Percentiles rank a stretch among this genome's conserved stretches.
These are phyloP conservation scores for Echinochloa phyllopogon DNA, from an alignment of 176 grass and related monocot genomes.

Conservation along the genomic window DNA sequence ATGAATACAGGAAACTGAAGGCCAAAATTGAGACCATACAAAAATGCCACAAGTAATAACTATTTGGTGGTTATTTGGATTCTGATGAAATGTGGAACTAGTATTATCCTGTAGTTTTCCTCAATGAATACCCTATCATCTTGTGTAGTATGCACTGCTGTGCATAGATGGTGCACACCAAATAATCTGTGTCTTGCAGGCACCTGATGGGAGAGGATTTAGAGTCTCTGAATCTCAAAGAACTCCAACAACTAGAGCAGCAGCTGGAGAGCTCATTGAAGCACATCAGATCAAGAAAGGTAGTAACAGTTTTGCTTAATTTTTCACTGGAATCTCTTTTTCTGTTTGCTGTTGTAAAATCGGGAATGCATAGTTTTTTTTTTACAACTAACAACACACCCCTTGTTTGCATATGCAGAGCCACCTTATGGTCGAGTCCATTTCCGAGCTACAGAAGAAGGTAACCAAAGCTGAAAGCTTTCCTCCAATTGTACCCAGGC, in stretches of 20 bases:
- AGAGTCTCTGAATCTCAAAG: slow-evolving; percentile 66
- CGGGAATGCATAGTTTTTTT: not conserved
- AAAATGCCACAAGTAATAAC: slow-evolving; percentile 72
- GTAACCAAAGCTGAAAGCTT: slow-evolving; percentile 36
- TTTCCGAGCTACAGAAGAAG: slow-evolving; percentile 73
- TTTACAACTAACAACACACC: not conserved
- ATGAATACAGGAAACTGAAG: slow-evolving; percentile 78
- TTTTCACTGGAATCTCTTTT: not conserved
- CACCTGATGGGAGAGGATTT: slow-evolving; percentile 81
- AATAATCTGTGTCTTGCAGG: slow-evolving; percentile 46
- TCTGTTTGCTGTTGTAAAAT: not conserved
- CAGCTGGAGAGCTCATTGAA: slow-evolving; percentile 78
- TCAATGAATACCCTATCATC: not conserved
- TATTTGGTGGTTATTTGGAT: not conserved
- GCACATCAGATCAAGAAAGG: slow-evolving; percentile 82
- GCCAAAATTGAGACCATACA: slow-evolving; percentile 77
- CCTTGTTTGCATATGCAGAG: slow-evolving; percentile 48
- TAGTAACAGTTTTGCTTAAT: slow-evolving; percentile 37
- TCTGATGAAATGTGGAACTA: not conserved
- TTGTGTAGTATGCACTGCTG: not conserved
- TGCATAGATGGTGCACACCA: not conserved
- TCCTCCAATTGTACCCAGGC: not conserved
- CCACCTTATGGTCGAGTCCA: slow-evolving; percentile 64
- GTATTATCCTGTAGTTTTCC: not conserved
- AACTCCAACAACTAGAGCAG: slow-evolving; percentile 83